Percentiles rank a stretch among this genome's conserved stretches.
Conservation (phyloP, 805 yeast genomes). For the Lipomyces spencermartinsiae region DNA sequence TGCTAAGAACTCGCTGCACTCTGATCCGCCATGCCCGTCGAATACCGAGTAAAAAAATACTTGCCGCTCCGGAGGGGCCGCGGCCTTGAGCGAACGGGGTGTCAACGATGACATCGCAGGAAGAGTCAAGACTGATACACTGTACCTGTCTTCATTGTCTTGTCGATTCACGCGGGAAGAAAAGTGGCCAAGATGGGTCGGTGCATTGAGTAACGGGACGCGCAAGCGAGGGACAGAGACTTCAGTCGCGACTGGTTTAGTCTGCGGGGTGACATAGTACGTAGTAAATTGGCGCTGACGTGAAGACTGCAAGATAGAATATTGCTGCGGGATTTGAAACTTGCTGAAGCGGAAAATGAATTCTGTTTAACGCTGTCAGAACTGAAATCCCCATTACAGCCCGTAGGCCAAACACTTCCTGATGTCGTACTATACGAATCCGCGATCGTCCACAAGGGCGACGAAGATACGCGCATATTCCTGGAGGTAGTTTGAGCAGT, state of each 20-base stretch:
- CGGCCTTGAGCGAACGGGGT: conserved; percentile 36
- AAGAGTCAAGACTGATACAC: conserved; percentile 64
- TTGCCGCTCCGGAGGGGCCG: conserved; percentile 38
- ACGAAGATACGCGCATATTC: conserved; percentile 15
- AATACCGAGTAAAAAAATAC: conserved; percentile 77
- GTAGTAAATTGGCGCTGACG: background rate
- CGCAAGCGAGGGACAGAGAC: conserved; percentile 40
- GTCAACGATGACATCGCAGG: conserved; percentile 47
- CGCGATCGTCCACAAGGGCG: conserved; percentile 19
- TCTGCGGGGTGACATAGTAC: background rate
- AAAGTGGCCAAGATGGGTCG: conserved; percentile 79
- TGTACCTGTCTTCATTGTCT: conserved; percentile 81
- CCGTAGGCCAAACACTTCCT: background rate
- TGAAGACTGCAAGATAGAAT: background rate
- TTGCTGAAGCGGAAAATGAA: conserved; percentile 1
- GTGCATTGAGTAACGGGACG: conserved; percentile 67
- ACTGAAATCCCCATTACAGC: background rate
- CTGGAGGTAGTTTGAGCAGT: background rate
- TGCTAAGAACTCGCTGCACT: conserved; percentile 68
- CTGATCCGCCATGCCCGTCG: conserved; percentile 95
- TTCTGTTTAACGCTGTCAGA: background rate
- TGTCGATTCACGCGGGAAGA: conserved; percentile 76
- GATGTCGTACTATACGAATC: conserved; percentile 19
- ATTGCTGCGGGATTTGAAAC: background rate
- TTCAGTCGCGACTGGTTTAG: background rate